These are phyloP conservation scores for Taiozyma sp. DNA, from an alignment of 1,139 yeast species.

Conservation along the genomic window DNA sequence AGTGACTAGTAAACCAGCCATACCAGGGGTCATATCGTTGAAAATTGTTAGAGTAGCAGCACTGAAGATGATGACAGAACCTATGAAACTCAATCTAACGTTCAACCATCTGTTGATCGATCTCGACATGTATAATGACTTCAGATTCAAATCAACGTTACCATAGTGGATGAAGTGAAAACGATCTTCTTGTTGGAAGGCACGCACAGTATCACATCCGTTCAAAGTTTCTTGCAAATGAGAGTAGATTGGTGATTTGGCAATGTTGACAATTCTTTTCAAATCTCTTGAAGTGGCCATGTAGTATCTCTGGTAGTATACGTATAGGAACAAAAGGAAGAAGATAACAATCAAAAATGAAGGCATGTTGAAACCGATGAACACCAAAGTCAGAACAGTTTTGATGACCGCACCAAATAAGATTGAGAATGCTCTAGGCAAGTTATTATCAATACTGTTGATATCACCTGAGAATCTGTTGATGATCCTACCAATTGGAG, in stretches of 20 bases:
- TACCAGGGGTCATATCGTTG: constrained; percentile 53
- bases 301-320: constrained; percentile 49
- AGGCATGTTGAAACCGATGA: constrained; percentile 51
- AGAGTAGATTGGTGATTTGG: constrained; percentile 60
- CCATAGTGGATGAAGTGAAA: constrained; percentile 51
- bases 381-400: constrained; percentile 43
- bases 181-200: constrained; percentile 47
- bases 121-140: constrained; percentile 51
- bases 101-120: constrained; percentile 71
- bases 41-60: constrained; percentile 57
- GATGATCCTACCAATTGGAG: constrained; percentile 73
- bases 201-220: constrained; percentile 58
- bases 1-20: constrained; percentile 71
- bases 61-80: constrained; percentile 56
- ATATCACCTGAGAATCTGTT: constrained; percentile 72
- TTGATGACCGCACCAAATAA: constrained; percentile 40
- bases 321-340: constrained; percentile 38
- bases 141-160: constrained; percentile 60
- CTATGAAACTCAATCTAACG: constrained; percentile 63
- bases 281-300: constrained; percentile 52
- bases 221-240: constrained; percentile 57
- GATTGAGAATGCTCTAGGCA: constrained; percentile 42
- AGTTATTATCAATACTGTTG: constrained; percentile 50
- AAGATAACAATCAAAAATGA: constrained; percentile 40
- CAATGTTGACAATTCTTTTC: constrained; percentile 46